Base-by-base conservation (phyloP, 169 alveolate species). In the Cryptosporidium viatorum region DNA sequence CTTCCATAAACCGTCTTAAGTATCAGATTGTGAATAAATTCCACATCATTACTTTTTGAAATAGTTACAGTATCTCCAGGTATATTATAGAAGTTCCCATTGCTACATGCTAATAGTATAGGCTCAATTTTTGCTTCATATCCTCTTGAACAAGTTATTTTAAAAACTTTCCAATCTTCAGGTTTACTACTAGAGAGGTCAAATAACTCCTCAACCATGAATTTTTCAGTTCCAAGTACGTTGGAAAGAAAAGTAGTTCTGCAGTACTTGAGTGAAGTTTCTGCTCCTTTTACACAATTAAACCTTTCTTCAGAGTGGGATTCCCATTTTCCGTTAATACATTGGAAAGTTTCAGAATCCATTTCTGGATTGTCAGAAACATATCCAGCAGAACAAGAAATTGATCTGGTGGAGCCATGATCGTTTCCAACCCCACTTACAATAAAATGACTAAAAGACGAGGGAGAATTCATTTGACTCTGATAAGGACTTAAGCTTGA, bases 341-440 rank as follows among this genome's bases (percentile, higher is more conserved):
- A 80, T 35, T 60, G 37, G 26, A 62, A 80, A 12, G 80, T 80
- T 21, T 62, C 80, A 29, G 80, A 62, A 10, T 80, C 89, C 10
- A 62, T 60, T 26, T 80, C 55, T 62, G 89, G 89, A 62, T 80
- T 80, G 23, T 80, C 89, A 3, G 89, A 80, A 41, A 80, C 50
- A 21, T 62, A 62, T 21, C 89, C 89, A 39, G 55, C 37, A 35
- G 89, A 80, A 65, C 89, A 80, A 29, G 75, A 41, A 18, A 80
- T 48, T n/a, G 80, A 60, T 48, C 89, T 80, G 0, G 89, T 80
- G n/a, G 89, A 60, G 3, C 89, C 89, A 23, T 80, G 89, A 26
- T 58, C 68, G 0, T 41, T 65, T 31, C 89, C 89, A 2, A 80
- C 41, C 29, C 89, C 89, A 39, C 80, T 80, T 26, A 80, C 26